Conservation (phyloP, 257 asterid genomes). For the Fraxinus excelsior region DNA sequence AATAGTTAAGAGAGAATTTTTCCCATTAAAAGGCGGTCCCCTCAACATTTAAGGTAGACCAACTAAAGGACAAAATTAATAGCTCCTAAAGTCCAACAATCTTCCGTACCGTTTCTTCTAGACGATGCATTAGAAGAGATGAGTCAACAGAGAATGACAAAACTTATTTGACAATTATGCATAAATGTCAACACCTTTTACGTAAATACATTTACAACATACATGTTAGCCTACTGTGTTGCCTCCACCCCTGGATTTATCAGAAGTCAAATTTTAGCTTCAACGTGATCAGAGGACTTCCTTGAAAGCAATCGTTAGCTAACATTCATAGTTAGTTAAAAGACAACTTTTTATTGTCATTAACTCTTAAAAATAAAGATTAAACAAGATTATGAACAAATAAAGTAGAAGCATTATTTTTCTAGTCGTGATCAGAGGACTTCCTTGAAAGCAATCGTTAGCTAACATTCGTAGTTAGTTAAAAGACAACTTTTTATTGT, state of each 20-base stretch:
- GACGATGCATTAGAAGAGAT: not conserved
- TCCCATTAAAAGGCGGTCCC: not conserved
- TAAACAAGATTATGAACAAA: not conserved
- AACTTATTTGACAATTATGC: not conserved
- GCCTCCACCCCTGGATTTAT: not conserved
- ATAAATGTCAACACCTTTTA: not conserved
- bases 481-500: not conserved
- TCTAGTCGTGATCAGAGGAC: not conserved
- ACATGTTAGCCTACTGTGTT: not conserved
- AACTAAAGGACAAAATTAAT: not conserved
- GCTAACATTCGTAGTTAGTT: not conserved
- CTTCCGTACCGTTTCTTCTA: not conserved
- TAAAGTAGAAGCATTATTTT: not conserved
- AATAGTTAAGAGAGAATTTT: not conserved
- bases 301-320: not conserved
- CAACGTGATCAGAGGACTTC: not conserved
- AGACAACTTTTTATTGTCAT: not conserved
- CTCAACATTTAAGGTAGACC: constrained; percentile 4
- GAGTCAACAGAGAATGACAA: not conserved
- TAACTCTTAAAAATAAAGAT: not conserved
- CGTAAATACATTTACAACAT: not conserved
- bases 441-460: not conserved
- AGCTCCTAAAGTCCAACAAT: not conserved
- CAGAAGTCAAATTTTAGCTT: not conserved
- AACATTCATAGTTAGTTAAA: not conserved